A percentile compares a stretch with the other conserved stretches of the same genome.
Conservation (phyloP, 2,329 filamentous ascomycete species). For the Fusarium duplospermum region DNA sequence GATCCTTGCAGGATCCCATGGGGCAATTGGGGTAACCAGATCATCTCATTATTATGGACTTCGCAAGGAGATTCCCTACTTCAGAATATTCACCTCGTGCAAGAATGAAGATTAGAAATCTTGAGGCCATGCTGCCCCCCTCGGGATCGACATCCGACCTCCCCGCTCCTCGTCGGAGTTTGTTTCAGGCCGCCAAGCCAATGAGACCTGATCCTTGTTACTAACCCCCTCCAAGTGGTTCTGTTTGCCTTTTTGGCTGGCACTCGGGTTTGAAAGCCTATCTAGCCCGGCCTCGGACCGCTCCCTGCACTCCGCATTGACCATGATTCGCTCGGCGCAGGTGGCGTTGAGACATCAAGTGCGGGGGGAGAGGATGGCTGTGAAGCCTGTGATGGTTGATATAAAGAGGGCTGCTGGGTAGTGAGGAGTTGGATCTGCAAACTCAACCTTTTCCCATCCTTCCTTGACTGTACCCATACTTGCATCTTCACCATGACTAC, state of each 20-base stretch:
- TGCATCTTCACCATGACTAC: constrained; percentile 12
- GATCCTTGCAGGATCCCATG: not conserved
- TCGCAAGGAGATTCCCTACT: not conserved
- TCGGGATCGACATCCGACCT: constrained; percentile 1
- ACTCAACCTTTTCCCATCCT: not conserved
- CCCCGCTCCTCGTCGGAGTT: not conserved
- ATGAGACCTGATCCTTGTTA: not conserved
- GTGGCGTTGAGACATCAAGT: constrained; percentile 3
- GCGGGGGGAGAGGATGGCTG: constrained; percentile 9
- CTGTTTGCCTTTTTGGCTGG: not conserved
- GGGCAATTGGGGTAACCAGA: not conserved
- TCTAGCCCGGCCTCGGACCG: not conserved
- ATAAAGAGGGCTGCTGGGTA: not conserved
- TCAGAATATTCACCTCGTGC: not conserved
- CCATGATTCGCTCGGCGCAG: constrained; percentile 14
- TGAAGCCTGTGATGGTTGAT: not conserved
- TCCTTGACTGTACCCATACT: not conserved
- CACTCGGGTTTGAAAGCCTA: constrained; percentile 3
- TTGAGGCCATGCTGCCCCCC: not conserved
- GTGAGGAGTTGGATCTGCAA: not conserved
- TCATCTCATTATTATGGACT: not conserved
- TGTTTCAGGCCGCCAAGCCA: not conserved
- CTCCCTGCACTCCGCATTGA: constrained; percentile 6
- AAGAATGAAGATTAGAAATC: not conserved
- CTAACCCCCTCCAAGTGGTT: not conserved